These are phyloP conservation scores for Pseudoperonospora humuli DNA, from an alignment of 352 stramenopile genomes.

Conservation along the genomic window DNA sequence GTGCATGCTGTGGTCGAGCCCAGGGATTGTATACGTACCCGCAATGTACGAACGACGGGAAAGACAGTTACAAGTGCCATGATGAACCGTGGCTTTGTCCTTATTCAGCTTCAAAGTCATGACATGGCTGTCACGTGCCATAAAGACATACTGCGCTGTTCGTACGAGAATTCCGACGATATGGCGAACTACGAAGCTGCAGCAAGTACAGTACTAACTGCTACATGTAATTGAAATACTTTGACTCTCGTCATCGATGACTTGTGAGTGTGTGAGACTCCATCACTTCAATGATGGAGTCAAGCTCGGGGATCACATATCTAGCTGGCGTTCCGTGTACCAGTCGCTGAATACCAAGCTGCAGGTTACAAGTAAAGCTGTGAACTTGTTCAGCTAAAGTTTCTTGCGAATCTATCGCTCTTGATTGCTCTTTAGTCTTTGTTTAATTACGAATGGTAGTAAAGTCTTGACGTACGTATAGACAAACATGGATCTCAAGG, in stretches of 20 bases:
- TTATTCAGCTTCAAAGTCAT: conserved; percentile 33
- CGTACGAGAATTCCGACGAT: conserved; percentile 48
- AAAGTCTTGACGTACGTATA: too few species aligned
- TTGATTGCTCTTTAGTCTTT: too few species aligned
- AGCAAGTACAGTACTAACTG: too few species aligned
- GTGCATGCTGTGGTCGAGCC: conserved; percentile 16
- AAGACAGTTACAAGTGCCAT: conserved; percentile 59
- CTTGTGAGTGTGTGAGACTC: not conserved
- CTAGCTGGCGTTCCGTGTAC: conserved; percentile 36
- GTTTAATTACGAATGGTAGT: too few species aligned
- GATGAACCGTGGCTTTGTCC: conserved; percentile 51
- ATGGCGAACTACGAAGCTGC: conserved; percentile 29
- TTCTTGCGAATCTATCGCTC: too few species aligned
- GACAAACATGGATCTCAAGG: conserved; percentile 11
- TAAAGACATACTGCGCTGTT: conserved; percentile 43
- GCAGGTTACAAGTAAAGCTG: too few species aligned
- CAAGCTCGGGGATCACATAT: conserved; percentile 42
- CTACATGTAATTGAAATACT: too few species aligned
- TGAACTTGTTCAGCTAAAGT: too few species aligned
- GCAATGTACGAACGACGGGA: conserved; percentile 30
- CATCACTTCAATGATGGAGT: conserved; percentile 39
- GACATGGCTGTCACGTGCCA: conserved; percentile 62
- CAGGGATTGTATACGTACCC: conserved; percentile 40
- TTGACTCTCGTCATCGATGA: too few species aligned
- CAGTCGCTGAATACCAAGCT: too few species aligned